Percentiles rank a stretch among this genome's conserved stretches.
These are phyloP conservation scores for Boletus fagicola DNA, from an alignment of 768 basidiomycete species.

Conservation along the genomic window DNA sequence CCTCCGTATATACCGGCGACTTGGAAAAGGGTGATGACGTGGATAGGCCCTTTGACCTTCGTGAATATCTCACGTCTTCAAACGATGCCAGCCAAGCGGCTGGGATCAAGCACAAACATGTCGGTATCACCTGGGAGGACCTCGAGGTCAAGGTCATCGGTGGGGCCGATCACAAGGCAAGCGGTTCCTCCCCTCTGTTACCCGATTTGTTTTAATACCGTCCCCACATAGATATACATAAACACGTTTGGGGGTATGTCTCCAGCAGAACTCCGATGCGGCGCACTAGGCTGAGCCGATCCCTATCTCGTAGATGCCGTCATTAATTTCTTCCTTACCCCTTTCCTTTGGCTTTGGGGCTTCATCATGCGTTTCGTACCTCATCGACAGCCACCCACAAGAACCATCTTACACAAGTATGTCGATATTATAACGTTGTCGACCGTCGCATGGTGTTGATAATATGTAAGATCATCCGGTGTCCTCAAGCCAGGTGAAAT, in stretches of 20 bases:
- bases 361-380: conserved; percentile 40
- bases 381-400: conserved; percentile 38
- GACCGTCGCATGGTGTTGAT: not conserved
- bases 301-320: conserved; percentile 42
- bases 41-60: conserved; percentile 53
- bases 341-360: conserved; percentile 48
- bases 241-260: conserved; percentile 57
- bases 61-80: conserved; percentile 63
- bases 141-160: conserved; percentile 62
- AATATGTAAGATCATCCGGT: conserved; percentile 54
- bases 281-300: not conserved
- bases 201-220: not conserved
- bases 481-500: conserved; percentile 78
- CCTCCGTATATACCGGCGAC: conserved; percentile 32
- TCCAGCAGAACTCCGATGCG: not conserved
- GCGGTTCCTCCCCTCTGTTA: conserved; percentile 1
- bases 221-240: conserved; percentile 44
- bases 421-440: conserved; percentile 7
- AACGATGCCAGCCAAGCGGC: conserved; percentile 64
- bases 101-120: conserved; percentile 71
- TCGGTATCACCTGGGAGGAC: conserved; percentile 73
- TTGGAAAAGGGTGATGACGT: conserved; percentile 40
- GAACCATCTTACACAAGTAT: conserved; percentile 61
- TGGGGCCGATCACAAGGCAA: conserved; percentile 54
- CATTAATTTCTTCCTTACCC: conserved; percentile 50